Percentiles rank a stretch among this genome's conserved stretches.
Evolutionary conservation across 2,329 filamentous ascomycete genomes (phyloP).

Genomic region (Talaromyces amestolkiae): DNA sequence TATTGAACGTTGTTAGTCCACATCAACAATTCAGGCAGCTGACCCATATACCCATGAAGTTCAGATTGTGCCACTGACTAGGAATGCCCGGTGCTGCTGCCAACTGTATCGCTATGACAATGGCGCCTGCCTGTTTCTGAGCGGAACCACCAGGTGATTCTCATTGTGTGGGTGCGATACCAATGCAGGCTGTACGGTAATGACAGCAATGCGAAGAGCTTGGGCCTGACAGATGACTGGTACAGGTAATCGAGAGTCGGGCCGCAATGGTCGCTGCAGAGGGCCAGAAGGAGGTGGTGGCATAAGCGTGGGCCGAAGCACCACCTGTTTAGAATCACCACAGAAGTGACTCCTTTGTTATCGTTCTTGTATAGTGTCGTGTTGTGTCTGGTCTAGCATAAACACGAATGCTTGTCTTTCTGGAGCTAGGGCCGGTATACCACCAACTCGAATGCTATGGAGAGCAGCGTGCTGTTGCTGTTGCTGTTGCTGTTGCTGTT

Average conservation of each 20-base stretch:
- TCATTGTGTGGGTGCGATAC: background rate
- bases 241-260: background rate
- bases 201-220: background rate
- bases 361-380: background rate
- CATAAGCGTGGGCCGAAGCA: background rate
- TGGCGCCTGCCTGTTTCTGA: constrained; percentile 1
- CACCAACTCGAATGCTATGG: background rate
- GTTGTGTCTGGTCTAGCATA: background rate
- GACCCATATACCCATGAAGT: background rate
- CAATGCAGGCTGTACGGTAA: background rate
- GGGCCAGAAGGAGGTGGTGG: background rate
- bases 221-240: background rate
- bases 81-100: background rate
- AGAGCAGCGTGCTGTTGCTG: background rate
- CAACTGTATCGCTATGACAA: background rate
- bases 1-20: background rate
- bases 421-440: background rate
- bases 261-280: background rate
- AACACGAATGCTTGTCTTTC: background rate
- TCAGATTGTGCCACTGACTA: background rate
- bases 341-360: background rate
- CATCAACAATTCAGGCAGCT: background rate
- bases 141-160: background rate
- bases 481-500: background rate
- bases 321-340: background rate